phyloP scores from a whole-genome alignment of 2,329 filamentous ascomycete species.

The Fusarium sp. region DNA sequence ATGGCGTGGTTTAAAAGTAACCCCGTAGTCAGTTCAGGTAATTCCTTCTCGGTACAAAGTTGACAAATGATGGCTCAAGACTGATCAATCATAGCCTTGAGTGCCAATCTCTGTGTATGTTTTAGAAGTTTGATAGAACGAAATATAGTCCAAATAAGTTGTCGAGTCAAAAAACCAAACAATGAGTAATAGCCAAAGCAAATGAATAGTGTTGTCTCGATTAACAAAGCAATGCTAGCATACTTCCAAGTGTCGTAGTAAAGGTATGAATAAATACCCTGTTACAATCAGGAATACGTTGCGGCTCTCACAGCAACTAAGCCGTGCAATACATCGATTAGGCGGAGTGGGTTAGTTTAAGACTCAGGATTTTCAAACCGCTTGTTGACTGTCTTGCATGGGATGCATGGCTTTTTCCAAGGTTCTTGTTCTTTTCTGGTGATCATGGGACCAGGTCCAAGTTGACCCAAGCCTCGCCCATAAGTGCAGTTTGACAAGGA shows the following conservation, averaged over 20 bases:
- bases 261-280: no score
- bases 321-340: constrained; percentile 10
- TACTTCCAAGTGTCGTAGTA: neutral
- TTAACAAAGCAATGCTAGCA: neutral
- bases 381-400: constrained; percentile 28
- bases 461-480: constrained; percentile 44
- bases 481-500: constrained; percentile 31
- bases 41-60: neutral
- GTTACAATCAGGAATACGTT: constrained; percentile 1
- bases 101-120: neutral
- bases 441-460: constrained; percentile 44
- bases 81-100: neutral
- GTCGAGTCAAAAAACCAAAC: no score
- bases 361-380: constrained; percentile 8
- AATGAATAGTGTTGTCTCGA: neutral
- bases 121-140: neutral
- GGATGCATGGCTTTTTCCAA: constrained; percentile 27
- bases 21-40: neutral
- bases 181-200: neutral
- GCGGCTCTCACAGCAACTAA: constrained; percentile 40
- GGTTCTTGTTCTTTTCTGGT: constrained; percentile 41
- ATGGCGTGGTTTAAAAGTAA: neutral
- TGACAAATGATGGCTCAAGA: neutral
- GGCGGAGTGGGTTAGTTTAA: constrained; percentile 8
- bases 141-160: no score